phyloP scores from a whole-genome alignment of 73 alveolate genomes.

The Halteria grandinella region DNA sequence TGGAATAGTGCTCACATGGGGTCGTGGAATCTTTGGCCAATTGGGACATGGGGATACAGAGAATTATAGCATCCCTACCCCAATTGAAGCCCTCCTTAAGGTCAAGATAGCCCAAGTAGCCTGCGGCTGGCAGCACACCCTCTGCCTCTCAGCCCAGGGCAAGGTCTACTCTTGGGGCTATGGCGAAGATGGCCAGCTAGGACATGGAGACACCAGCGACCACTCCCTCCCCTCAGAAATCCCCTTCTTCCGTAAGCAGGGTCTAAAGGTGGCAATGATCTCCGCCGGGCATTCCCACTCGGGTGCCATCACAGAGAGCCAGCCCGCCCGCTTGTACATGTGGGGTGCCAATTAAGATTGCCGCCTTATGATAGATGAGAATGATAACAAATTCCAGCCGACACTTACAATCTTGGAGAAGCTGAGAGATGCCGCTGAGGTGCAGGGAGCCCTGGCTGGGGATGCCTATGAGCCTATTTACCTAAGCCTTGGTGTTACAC shows the following conservation, averaged over 20 bases:
- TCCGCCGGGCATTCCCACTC: conserved; percentile 84
- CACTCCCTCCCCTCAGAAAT: conserved; percentile 70
- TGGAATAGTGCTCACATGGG: conserved; percentile 92
- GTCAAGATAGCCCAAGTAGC: conserved; percentile 56
- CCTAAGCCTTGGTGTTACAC: conserved; percentile 63
- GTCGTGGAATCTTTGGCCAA: conserved; percentile 94
- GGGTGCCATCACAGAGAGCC: conserved; percentile 59
- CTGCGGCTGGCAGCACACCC: conserved; percentile 94
- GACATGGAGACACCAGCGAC: conserved; percentile 88
- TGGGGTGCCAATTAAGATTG: conserved; percentile 83
- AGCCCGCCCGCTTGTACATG: conserved; percentile 59
- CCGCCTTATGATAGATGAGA: conserved; percentile 42
- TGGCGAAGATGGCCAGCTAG: conserved; percentile 97
- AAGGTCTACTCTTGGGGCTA: conserved; percentile 94
- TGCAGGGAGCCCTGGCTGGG: background rate
- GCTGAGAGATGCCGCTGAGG: background rate
- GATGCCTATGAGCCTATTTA: conserved; percentile 32
- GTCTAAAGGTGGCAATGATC: conserved; percentile 12
- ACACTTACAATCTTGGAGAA: conserved; percentile 29
- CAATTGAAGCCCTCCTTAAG: conserved; percentile 45
- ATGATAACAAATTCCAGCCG: conserved; percentile 29
- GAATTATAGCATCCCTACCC: conserved; percentile 77
- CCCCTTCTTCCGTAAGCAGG: conserved; percentile 29
- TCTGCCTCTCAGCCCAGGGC: conserved; percentile 85
- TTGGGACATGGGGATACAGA: conserved; percentile 87